Conservation (phyloP, 2,329 filamentous ascomycete species). For the Massarina eburnea region DNA sequence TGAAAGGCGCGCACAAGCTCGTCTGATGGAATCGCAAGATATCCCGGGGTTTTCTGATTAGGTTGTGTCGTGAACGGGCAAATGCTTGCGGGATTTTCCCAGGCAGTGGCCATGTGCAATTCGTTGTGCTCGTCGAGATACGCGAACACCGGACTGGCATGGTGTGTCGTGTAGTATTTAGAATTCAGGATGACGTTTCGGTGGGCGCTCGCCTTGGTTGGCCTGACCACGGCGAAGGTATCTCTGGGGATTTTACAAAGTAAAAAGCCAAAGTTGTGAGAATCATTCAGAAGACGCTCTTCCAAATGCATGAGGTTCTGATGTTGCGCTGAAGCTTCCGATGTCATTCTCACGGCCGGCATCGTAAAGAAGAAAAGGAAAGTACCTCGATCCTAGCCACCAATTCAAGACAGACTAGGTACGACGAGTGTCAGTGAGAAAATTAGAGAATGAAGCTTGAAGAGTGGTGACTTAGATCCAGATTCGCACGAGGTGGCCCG, state of each 20-base stretch:
- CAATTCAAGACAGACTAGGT: too few species aligned
- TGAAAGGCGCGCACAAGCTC: neutral
- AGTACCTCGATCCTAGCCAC: neutral
- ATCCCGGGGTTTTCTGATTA: neutral
- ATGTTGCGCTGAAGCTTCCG: neutral
- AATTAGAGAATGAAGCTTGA: neutral
- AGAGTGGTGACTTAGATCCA: neutral
- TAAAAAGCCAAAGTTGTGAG: constrained; percentile 2
- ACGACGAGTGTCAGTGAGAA: too few species aligned
- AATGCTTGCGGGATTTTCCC: neutral
- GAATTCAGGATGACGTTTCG: constrained; percentile 1
- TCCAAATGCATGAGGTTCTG: neutral
- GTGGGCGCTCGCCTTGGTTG: too few species aligned
- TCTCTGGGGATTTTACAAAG: constrained; percentile 5
- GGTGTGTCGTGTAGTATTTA: neutral
- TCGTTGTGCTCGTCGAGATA: neutral
- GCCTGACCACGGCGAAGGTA: constrained; percentile 2
- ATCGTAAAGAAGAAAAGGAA: neutral
- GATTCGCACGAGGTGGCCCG: neutral
- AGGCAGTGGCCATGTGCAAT: neutral
- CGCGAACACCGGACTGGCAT: neutral
- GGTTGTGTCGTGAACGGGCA: neutral
- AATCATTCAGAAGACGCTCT: neutral
- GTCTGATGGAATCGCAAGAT: too few species aligned
- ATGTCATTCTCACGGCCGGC: neutral